Base-by-base conservation (phyloP, 805 yeast species). In the Sugiyamaella smithiae region DNA sequence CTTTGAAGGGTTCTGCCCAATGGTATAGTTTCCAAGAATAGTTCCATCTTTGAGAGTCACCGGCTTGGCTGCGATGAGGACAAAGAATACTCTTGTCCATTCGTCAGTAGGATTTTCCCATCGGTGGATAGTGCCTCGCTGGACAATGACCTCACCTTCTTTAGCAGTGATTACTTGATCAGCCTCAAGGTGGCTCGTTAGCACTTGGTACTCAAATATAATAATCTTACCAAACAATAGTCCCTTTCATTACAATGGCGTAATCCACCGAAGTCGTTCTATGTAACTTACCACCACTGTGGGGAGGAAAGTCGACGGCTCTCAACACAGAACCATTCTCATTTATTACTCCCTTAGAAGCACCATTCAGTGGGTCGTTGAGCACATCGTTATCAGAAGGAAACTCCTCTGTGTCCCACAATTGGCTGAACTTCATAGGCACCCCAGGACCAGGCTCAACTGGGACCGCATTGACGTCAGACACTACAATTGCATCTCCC, bases 41-140 rank as follows among this genome's bases (percentile, higher is more conserved):
- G 17, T n/a, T 7, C 42, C 42, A 19, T 37, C 23, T 12, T 17
- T 6, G 5, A 37, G 25, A 8, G 25, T 19, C 7, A 41, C 40
- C 5, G 45, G 45, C 38, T 41, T 31, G n/a, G 45, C 45, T 41
- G 31, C 45, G 12, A 41, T 12, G 7, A 41, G 38, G 22, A 41
- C 26, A 25, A 41, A 41, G 25, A 19, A 25, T 16, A 41, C 25
- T 20, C 45, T 5, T 23, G 33, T 12, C 45, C 45, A 41, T 25
- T 41, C 45, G n/a, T 41, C 38, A n/a, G 41, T n/a, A 26, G 25
- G 16, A 17, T 12, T 25, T 8, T 41, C 38, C 45, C 45, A 41
- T n/a, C 16, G 33, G 23, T 41, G 45, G 14, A 41, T 26, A 7
- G 45, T 41, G 8, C 45, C 45, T 23, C 45, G 16, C n/a, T 41